Evolutionary conservation across 345 rosid species (phyloP).

Genomic region (Pistacia integerrima): DNA sequence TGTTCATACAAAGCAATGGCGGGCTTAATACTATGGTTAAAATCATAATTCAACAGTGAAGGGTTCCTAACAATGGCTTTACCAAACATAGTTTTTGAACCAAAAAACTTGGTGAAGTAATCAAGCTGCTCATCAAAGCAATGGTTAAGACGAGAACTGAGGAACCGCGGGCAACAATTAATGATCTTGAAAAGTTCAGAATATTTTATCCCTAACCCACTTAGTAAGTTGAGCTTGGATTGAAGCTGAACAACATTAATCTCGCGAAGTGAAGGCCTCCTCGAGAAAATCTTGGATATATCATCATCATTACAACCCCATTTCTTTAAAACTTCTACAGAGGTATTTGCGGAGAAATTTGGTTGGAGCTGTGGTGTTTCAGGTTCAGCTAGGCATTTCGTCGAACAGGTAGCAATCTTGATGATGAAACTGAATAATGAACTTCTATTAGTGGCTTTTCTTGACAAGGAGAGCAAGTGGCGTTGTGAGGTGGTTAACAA

Average conservation of each 20-base stretch:
- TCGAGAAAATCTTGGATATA: constrained; percentile 43
- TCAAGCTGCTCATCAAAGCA: constrained; percentile 69
- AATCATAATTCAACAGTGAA: constrained; percentile 70
- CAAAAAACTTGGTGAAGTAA: constrained; percentile 52
- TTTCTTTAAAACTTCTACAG: constrained; percentile 43
- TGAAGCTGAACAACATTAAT: constrained; percentile 51
- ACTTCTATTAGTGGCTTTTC: neutral
- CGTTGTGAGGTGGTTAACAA: neutral
- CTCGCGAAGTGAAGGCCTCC: constrained; percentile 57
- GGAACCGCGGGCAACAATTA: constrained; percentile 74
- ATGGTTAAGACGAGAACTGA: constrained; percentile 53
- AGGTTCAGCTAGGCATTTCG: constrained; percentile 43
- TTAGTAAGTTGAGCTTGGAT: constrained; percentile 55
- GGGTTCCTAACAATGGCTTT: constrained; percentile 77
- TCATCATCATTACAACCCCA: constrained; percentile 82
- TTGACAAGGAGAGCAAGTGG: neutral
- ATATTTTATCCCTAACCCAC: constrained; percentile 54
- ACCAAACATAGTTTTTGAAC: constrained; percentile 57
- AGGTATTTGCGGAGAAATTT: constrained; percentile 15
- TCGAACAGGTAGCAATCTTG: constrained; percentile 58
- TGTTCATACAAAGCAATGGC: constrained; percentile 54
- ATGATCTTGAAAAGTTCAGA: constrained; percentile 79
- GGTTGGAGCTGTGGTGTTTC: neutral
- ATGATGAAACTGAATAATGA: neutral
- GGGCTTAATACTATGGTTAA: constrained; percentile 56